These are phyloP conservation scores for Plasmopara muralis DNA, from an alignment of 352 stramenopile species.

Conservation along the genomic window DNA sequence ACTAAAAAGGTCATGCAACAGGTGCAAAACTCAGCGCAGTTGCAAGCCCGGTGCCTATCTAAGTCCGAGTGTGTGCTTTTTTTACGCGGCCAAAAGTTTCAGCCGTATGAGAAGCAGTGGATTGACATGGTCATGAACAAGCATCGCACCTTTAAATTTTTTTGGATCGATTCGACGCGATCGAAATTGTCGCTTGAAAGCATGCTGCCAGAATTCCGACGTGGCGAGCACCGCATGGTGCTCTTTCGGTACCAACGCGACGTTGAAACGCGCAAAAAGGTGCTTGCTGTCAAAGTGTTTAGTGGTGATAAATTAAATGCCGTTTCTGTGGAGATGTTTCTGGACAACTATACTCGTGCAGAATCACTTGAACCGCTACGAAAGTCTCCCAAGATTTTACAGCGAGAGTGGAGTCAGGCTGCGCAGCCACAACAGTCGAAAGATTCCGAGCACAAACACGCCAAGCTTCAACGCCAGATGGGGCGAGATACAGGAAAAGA, in stretches of 20 bases:
- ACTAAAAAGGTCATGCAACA: slow-evolving; percentile 52
- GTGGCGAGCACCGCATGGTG: slow-evolving; percentile 54
- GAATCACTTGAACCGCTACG: slow-evolving; percentile 40
- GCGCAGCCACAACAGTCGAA: slow-evolving; percentile 11
- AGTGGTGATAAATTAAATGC: slow-evolving; percentile 54
- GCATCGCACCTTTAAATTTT: slow-evolving; percentile 59
- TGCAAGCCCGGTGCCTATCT: slow-evolving; percentile 59
- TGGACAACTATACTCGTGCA: slow-evolving; percentile 31
- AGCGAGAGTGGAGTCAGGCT: slow-evolving; percentile 24
- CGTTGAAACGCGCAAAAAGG: slow-evolving; percentile 25
- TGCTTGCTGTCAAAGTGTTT: slow-evolving; percentile 50
- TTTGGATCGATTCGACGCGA: slow-evolving; percentile 58
- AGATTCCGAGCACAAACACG: slow-evolving; percentile 1
- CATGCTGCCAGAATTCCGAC: slow-evolving; percentile 33
- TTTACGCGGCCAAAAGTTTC: slow-evolving; percentile 49
- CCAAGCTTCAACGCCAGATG: slow-evolving; percentile 13
- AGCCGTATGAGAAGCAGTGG: slow-evolving; percentile 66
- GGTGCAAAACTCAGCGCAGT: slow-evolving; percentile 58
- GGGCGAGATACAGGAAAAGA: slow-evolving; percentile 21
- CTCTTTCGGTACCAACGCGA: slow-evolving; percentile 55
- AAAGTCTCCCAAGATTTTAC: slow-evolving; percentile 46
- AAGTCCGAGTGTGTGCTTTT: slow-evolving; percentile 59
- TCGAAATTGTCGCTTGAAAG: slow-evolving; percentile 68
- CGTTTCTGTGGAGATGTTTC: slow-evolving; percentile 46
- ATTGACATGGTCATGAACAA: slow-evolving; percentile 50